These are phyloP conservation scores for Funneliformis geosporum DNA, from an alignment of 192 early-diverging fungal species.

Conservation along the genomic window DNA sequence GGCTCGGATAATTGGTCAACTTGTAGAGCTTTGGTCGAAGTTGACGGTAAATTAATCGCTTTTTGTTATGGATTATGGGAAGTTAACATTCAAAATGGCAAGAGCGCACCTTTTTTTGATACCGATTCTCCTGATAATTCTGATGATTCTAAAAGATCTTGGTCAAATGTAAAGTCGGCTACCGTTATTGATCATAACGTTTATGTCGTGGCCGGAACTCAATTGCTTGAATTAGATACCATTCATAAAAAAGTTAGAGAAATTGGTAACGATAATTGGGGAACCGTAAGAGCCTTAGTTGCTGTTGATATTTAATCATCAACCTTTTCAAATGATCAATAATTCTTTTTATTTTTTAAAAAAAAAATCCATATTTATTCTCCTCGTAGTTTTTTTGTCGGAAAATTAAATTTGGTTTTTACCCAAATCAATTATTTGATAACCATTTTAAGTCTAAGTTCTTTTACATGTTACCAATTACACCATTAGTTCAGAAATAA, in stretches of 20 bases:
- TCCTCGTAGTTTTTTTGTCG: too few relatives aligned
- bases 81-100: conserved; percentile 6
- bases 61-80: conserved; percentile 33
- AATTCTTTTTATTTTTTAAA: not conserved
- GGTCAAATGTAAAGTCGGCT: conserved; percentile 10
- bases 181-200: conserved; percentile 23
- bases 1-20: conserved; percentile 31
- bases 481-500: too few relatives aligned
- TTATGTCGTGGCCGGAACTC: conserved; percentile 7
- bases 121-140: too few relatives aligned
- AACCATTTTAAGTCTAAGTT: too few relatives aligned
- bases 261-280: conserved; percentile 22
- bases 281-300: conserved; percentile 1
- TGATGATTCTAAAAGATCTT: conserved; percentile 17
- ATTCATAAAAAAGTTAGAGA: conserved; percentile 20
- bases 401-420: too few relatives aligned
- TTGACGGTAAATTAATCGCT: conserved; percentile 14
- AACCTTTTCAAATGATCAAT: not conserved
- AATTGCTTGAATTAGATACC: conserved; percentile 29
- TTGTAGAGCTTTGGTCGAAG: conserved; percentile 18
- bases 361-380: too few relatives aligned
- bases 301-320: conserved; percentile 1
- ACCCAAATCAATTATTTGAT: too few relatives aligned
- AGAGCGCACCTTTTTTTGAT: conserved; percentile 27
- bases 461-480: too few relatives aligned